Base-by-base conservation (phyloP, 495 filamentous ascomycete species). In the Aspergillus mulundensis region DNA sequence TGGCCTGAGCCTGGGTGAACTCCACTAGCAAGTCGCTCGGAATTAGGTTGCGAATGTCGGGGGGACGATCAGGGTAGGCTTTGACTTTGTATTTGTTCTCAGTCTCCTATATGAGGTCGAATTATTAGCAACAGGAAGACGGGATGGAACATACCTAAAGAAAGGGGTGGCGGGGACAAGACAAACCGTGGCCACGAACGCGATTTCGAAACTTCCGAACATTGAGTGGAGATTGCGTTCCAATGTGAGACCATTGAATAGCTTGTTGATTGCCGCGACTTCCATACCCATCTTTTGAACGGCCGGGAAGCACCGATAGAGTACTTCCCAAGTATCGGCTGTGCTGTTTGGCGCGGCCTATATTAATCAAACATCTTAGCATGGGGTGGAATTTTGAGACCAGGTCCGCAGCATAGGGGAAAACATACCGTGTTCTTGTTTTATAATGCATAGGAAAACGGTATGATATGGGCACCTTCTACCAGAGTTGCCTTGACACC, bases 151-250 rank as follows among this genome's bases (percentile, higher is more conserved):
- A n/a, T n/a, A n/a, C n/a, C n/a, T n/a, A n/a, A n/a, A n/a, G n/a
- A n/a, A n/a, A 24, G 44, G 19, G 10, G 23, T 36, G 34, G n/a
- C n/a, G n/a, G n/a, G 20, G 10, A 28, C 15, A n/a, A 3, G 25
- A 53, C 50, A 42, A 15, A 42, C 50, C 12, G 51, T 60, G 3
- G 40, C 14, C 8, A 18, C 10, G 34, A 60, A 50, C 0, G 57
- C 51, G 20, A 55, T 30, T 5, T 32, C 16, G 20, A 60, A 60
- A 14, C 14, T 12, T 16, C 51, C 51, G 32, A 60, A 60, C 14
- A 14, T 11, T 5, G 0, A 3, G 28, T 60, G 51, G 3, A 50
- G 28, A 18, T 1, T 16, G 11, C 25, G 5, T 18, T 14, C 14
- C 0, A 55, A 28, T 4, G 51, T 54, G 15, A 60, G 1, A 0